Base-by-base conservation (phyloP, 1,284 basidiomycete species). In the Caloboletus firmus region DNA sequence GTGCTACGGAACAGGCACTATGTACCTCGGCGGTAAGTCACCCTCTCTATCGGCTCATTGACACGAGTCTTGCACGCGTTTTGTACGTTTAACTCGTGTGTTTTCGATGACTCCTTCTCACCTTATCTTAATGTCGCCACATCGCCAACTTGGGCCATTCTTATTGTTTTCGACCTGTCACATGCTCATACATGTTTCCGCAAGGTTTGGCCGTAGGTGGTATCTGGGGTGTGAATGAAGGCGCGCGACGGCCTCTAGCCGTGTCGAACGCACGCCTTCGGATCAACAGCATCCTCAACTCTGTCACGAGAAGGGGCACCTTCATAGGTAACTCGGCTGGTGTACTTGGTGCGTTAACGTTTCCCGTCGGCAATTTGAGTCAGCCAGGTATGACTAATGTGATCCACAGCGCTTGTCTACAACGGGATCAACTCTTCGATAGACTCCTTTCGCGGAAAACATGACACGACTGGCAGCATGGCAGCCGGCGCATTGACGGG, bases 271-370 rank as follows among this genome's bases (percentile, higher is more conserved):
- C 86, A 56, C 81, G 94, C 60, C 78, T 99, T 70, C 87, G 97
- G 77, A 87, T 99, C 77, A 99, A 99, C 78, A 95, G 93, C 65
- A 79, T 99, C 56, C 83, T 99, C 64, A 99, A 99, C 80, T 91
- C 93, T 71, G 87, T 98, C 71, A 98, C 96, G 58, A 81, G 96
- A 74, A 84, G 97, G 76, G 97, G 97, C 42, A 95, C 91, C 49
- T 98, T 98, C 76, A 89, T 98, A 74, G 97, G 95, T 67, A 99
- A 99, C 80, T 98, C 93, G 69, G 93, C 95, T 70, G 97, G 97
- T 73, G 92, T 98, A 59, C 79, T 99, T 62, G 96, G 95, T 97
- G 66, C 67, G 81, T 79, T 64, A 65, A 69, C 68, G 66, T 70
- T 74, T 72, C 74, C 72, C 63, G 65, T 62, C 62, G 67, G 67